Base-by-base conservation (phyloP, 345 rosid genomes). In the Aurinia saxatilis region DNA sequence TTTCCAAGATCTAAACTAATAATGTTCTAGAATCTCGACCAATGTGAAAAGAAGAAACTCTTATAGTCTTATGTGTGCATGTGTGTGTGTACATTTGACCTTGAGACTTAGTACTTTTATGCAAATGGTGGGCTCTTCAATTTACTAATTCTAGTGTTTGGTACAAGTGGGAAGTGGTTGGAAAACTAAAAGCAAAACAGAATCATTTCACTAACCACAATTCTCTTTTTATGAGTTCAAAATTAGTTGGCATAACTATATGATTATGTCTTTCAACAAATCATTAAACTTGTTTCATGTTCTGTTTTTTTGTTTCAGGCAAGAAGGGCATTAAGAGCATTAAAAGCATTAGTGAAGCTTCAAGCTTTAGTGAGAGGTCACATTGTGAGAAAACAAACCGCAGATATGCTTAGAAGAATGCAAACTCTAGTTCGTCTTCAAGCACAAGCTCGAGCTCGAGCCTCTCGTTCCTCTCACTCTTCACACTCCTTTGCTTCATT, bases 291-390 rank as follows among this genome's bases (percentile, higher is more conserved):
- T 11, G 18, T 25, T 6, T 38, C 47, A 10, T 37, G 4, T 25
- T 46, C 6, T 35, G 25, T 15, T 4, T 7, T 10, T 2, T 25
- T 71, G 19, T 19, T 30, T 63, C 46, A 89, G 97, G 99, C 97
- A 13, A 83, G 88, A 80, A 84, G 91, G 60, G 96, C 99, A 16
- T 57, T 95, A 57, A 79, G 89, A 64, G 96, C 97, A 30, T 71
- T 90, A 51, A 95, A 83, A 78, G 89, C 95, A 41, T 58, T 90
- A 71, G 97, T 95, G 61, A 85, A 83, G 79, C 95, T 95, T 55
- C 96, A 95, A 70, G 99, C 99, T 2, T 50, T 90, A 60, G 99
- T 84, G 48, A 86, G 95, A 73, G 97, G 99, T 11, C 80, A 95
- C 67, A 86, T 95, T 38, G 88, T 86, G 59, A 80, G 98, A 60